Percentiles rank a stretch among this genome's conserved stretches.
Conservation (phyloP, 768 basidiomycete species). For the Pisolithus albus region DNA sequence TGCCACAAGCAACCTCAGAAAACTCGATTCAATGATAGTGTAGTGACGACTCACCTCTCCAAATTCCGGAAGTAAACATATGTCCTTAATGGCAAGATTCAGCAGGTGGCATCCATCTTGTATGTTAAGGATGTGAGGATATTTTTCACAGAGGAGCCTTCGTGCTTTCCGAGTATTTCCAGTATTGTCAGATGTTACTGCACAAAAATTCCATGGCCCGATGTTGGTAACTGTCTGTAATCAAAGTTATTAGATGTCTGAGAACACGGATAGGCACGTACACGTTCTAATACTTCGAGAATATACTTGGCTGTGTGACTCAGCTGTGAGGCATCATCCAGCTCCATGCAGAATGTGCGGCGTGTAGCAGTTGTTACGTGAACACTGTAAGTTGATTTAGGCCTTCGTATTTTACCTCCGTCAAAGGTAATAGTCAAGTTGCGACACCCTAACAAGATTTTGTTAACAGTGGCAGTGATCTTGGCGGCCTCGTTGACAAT, state of each 20-base stretch:
- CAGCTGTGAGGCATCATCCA: slow-evolving; percentile 15
- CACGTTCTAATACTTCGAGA: slow-evolving; percentile 13
- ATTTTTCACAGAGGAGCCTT: no score
- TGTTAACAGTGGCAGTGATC: slow-evolving; percentile 1
- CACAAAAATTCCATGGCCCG: slow-evolving; percentile 10
- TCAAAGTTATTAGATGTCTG: slow-evolving; percentile 5
- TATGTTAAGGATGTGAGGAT: no score
- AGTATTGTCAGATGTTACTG: no score
- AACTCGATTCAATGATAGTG: no score
- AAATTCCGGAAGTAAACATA: no score
- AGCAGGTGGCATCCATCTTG: slow-evolving; percentile 8
- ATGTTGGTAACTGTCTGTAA: slow-evolving; percentile 10
- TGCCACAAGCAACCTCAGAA: no score
- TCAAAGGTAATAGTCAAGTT: slow-evolving; percentile 16
- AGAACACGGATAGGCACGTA: not conserved
- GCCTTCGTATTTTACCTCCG: slow-evolving; percentile 10
- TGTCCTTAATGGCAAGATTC: slow-evolving; percentile 22
- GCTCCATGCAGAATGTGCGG: slow-evolving; percentile 5
- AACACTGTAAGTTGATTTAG: slow-evolving; percentile 15
- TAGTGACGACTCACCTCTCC: no score
- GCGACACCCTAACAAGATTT: not conserved
- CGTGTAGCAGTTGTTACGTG: slow-evolving; percentile 10
- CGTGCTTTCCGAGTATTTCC: no score
- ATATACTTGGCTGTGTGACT: slow-evolving; percentile 24
- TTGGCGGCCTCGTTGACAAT: slow-evolving; percentile 14